These are phyloP conservation scores for Alternaria incomplexa DNA, from an alignment of 2,329 filamentous ascomycete species.

Conservation along the genomic window DNA sequence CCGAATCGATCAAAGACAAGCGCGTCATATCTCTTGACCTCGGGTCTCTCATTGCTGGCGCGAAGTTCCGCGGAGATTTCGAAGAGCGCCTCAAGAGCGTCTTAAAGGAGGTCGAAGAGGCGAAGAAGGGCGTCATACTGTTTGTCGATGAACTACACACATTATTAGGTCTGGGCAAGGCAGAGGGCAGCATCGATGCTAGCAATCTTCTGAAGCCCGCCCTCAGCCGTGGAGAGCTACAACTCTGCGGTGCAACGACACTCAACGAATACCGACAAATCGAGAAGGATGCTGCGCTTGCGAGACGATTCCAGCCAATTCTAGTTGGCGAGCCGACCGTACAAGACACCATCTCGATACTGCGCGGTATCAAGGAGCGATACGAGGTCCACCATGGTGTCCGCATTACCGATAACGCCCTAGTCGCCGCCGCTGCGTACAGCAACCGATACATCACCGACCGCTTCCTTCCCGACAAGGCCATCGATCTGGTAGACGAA, in stretches of 20 bases:
- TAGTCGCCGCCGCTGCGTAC: conserved; percentile 90
- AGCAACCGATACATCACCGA: conserved; percentile 97
- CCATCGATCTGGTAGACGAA: conserved; percentile 95
- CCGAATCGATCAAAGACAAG: conserved; percentile 95
- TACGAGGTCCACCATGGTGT: conserved; percentile 98
- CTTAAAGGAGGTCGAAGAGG: conserved; percentile 86
- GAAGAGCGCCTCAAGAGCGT: conserved; percentile 93
- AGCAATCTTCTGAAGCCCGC: conserved; percentile 94
- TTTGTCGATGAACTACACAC: conserved; percentile 97
- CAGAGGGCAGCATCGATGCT: conserved; percentile 94
- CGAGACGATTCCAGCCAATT: conserved; percentile 92
- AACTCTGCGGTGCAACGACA: conserved; percentile 95
- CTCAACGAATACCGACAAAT: conserved; percentile 90
- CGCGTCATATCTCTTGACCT: conserved; percentile 86
- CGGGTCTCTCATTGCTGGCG: conserved; percentile 90
- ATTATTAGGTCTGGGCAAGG: conserved; percentile 88
- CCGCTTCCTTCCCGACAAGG: conserved; percentile 93
- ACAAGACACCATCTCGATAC: conserved; percentile 90
- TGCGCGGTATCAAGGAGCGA: conserved; percentile 95
- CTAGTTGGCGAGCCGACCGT: conserved; percentile 90
- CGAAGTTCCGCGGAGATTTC: conserved; percentile 95
- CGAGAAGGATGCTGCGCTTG: conserved; percentile 93
- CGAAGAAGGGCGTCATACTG: conserved; percentile 86
- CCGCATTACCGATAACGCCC: conserved; percentile 86
- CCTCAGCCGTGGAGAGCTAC: conserved; percentile 87